Percentiles rank a stretch among this genome's conserved stretches.
Conservation (phyloP, 2,329 filamentous ascomycete species). For the Echinosphaeria canescens region DNA sequence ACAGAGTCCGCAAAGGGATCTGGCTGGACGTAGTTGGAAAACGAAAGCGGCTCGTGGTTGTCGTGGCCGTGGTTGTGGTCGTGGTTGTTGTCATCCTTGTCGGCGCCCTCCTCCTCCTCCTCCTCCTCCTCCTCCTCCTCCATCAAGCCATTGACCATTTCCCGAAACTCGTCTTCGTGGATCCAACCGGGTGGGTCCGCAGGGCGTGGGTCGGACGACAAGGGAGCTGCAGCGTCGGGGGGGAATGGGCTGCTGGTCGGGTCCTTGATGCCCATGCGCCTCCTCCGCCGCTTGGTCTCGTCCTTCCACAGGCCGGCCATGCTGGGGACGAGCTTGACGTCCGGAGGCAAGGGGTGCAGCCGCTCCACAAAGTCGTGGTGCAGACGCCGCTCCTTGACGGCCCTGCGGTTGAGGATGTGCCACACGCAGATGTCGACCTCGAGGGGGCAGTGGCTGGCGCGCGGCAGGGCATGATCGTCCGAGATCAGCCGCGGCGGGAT, state of each 20-base stretch:
- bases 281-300: slow-evolving; percentile 60
- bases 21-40: slow-evolving; percentile 42
- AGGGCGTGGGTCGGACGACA: slow-evolving; percentile 65
- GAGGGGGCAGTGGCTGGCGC: slow-evolving; percentile 70
- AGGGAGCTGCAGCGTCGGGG: slow-evolving; percentile 61
- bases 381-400: slow-evolving; percentile 53
- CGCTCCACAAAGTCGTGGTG: slow-evolving; percentile 79
- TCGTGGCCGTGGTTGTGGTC: too few relatives aligned
- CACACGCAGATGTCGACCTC: slow-evolving; percentile 82
- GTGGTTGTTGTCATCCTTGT: too few relatives aligned
- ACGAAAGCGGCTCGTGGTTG: too few relatives aligned
- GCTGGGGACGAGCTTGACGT: slow-evolving; percentile 71
- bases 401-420: slow-evolving; percentile 63
- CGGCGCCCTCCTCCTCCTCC: slow-evolving; percentile 16
- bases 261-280: slow-evolving; percentile 40
- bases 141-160: slow-evolving; percentile 41
- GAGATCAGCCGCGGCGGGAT: slow-evolving; percentile 37
- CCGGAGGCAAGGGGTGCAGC: slow-evolving; percentile 33
- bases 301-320: slow-evolving; percentile 90
- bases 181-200: slow-evolving; percentile 68
- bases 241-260: slow-evolving; percentile 58
- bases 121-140: slow-evolving; percentile 45
- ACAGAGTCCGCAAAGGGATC: slow-evolving; percentile 32
- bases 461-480: slow-evolving; percentile 41
- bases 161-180: slow-evolving; percentile 66